Evolutionary conservation across 495 filamentous ascomycete genomes (phyloP), one percentile per base, ranked within the genome.

Genomic region (Cercophora newfieldiana): DNA sequence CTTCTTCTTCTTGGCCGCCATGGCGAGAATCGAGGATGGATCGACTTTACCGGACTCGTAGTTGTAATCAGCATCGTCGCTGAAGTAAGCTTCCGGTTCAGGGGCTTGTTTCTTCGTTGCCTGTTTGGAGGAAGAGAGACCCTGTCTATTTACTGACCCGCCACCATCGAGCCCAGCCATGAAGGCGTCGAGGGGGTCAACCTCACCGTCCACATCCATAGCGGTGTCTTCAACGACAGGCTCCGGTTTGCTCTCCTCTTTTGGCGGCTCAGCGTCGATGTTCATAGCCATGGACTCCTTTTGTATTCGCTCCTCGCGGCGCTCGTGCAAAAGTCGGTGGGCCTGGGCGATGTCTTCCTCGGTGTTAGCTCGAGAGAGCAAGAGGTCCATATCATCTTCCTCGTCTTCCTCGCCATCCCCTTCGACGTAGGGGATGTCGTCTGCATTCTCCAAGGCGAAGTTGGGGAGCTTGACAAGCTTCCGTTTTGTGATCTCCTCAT

Each of bases 141-240:
- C 54, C 33, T 29, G 3, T 2, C 75, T 78, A 21, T 44, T 49
- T 5, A 51, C 59, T 8, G 69, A n/a, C n/a, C 58, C 69, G 8
- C 59, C 57, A 25, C 72, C 67, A 24, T 81, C 86, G 26, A 99
- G 85, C 53, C 84, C 88, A 55, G 88, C 89, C 95, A 99, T 98
- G 79, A 93, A 99, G 10, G 93, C 94, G 79, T 99, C 95, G 31
- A 99, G 82, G 25, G 95, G 93, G 76, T 99, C 95, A 60, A 92
- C 77, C 22, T 96, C 93, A 29, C 94, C 93, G 48, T 88, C 88
- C 19, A 85, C 82, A 51, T 86, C 79, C 82, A 84, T 87, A 55
- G 48, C 31, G 16, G 48, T 72, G 56, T 62, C 73, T 67, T 70
- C 61, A 10, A 24, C 48, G n/a, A 47, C 61, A n/a, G 61, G 49